Conservation (phyloP, 306 rosid species). For the Sicyos baderoa region DNA sequence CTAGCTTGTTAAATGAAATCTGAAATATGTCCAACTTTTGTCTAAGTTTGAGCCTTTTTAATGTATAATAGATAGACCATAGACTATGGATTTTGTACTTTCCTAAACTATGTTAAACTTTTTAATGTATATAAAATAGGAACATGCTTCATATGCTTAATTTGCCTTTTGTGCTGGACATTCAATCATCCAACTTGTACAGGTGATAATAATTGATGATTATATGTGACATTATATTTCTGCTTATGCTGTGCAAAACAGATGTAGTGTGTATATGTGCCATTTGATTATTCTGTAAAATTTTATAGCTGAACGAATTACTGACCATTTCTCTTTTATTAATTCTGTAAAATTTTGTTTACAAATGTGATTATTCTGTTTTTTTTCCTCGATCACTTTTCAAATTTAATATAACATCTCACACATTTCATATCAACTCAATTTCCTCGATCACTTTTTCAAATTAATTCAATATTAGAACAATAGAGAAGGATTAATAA, state of each 20-base stretch:
- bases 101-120: background rate
- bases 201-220: constrained; percentile 82
- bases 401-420: background rate
- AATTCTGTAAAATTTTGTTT: background rate
- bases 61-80: no score
- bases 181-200: constrained; percentile 22
- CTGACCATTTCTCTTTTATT: background rate
- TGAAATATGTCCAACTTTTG: no score
- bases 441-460: background rate
- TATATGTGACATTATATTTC: no score
- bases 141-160: background rate
- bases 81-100: no score
- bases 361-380: background rate
- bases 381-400: background rate
- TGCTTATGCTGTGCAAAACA: no score
- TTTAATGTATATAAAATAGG: no score
- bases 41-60: no score
- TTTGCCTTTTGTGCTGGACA: background rate
- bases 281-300: background rate
- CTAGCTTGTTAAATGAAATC: no score
- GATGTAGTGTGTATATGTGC: background rate
- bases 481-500: no score
- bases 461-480: background rate
- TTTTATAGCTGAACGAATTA: background rate
- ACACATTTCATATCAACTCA: no score